Evolutionary conservation across 1,139 yeast genomes (phyloP).

Genomic region (Yamadazyma friedrichii): DNA sequence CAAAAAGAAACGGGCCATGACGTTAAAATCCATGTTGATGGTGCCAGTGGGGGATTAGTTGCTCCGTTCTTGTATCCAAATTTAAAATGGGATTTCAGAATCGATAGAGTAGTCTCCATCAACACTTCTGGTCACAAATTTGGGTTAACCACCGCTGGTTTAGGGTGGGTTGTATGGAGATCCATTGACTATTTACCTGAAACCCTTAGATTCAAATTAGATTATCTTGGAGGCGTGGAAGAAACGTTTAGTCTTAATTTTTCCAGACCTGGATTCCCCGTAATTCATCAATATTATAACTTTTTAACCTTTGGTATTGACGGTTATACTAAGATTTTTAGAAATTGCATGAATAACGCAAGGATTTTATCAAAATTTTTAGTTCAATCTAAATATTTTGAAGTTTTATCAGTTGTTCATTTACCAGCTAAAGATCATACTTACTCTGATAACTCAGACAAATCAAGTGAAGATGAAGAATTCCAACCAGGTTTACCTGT

Average conservation of each 20-base stretch:
- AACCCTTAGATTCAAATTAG: conserved; percentile 70
- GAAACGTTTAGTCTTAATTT: conserved; percentile 85
- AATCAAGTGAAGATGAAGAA: conserved; percentile 26
- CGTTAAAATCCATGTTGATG: conserved; percentile 88
- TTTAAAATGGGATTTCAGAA: conserved; percentile 77
- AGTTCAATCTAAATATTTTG: conserved; percentile 66
- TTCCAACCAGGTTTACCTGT: conserved; percentile 84
- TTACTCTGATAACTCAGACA: conserved; percentile 19
- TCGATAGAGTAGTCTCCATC: conserved; percentile 76
- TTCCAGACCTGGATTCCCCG: conserved; percentile 91
- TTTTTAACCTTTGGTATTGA: conserved; percentile 66
- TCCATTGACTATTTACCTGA: conserved; percentile 63
- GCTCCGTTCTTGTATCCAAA: conserved; percentile 82
- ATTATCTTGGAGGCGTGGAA: conserved; percentile 86
- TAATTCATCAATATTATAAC: conserved; percentile 82
- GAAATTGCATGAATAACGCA: conserved; percentile 65
- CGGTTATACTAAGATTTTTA: conserved; percentile 68
- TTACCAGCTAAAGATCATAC: conserved; percentile 22
- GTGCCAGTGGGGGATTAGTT: conserved; percentile 87
- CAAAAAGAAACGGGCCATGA: conserved; percentile 66
- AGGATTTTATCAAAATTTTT: conserved; percentile 64
- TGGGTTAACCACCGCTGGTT: conserved; percentile 86
- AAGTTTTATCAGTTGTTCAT: conserved; percentile 77
- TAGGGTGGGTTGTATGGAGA: conserved; percentile 91
- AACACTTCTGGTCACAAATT: conserved; percentile 95